Percentiles rank a stretch among this genome's conserved stretches.
Conservation (phyloP, 2,329 filamentous ascomycete species). For the Ophiostoma fasciatum region DNA sequence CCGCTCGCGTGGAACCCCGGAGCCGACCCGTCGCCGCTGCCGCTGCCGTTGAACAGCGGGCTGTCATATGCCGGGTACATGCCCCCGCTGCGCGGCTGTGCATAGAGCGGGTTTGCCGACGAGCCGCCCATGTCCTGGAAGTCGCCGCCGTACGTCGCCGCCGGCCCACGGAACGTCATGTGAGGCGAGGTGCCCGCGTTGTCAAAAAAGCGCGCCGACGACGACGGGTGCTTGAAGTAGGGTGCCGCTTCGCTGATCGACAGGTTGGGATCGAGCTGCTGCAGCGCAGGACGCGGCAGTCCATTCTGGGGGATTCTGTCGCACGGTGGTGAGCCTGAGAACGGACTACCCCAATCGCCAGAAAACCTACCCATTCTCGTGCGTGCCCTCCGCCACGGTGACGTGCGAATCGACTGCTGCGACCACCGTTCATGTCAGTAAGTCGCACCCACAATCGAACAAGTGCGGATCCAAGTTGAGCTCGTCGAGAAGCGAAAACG, state of each 20-base stretch:
- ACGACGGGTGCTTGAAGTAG: constrained; percentile 3
- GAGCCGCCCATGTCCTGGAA: constrained; percentile 4
- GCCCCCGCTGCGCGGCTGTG: constrained; percentile 5
- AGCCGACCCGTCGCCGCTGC: constrained; percentile 12
- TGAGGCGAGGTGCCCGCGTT: constrained; percentile 4
- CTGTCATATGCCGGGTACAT: constrained; percentile 17
- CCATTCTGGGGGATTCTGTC: constrained; percentile 7
- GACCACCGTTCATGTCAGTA: neutral
- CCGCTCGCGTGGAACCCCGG: constrained; percentile 16
- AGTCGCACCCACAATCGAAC: neutral
- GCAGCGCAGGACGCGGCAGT: constrained; percentile 6
- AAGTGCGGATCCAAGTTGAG: neutral
- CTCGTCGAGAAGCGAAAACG: neutral
- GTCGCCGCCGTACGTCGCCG: constrained; percentile 1
- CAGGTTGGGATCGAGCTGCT: constrained; percentile 11
- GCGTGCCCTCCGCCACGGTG: neutral
- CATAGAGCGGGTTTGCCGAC: constrained; percentile 2
- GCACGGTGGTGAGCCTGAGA: too few species aligned
- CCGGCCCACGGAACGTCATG: constrained; percentile 3
- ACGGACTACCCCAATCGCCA: too few species aligned
- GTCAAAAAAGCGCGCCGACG: constrained; percentile 5
- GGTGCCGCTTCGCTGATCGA: constrained; percentile 2
- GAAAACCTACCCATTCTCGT: constrained; percentile 8
- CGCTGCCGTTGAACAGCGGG: constrained; percentile 3
- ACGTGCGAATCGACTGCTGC: constrained; percentile 1